These are phyloP conservation scores for Beverwykella pulmonaria DNA, from an alignment of 495 filamentous ascomycete genomes.

Conservation along the genomic window DNA sequence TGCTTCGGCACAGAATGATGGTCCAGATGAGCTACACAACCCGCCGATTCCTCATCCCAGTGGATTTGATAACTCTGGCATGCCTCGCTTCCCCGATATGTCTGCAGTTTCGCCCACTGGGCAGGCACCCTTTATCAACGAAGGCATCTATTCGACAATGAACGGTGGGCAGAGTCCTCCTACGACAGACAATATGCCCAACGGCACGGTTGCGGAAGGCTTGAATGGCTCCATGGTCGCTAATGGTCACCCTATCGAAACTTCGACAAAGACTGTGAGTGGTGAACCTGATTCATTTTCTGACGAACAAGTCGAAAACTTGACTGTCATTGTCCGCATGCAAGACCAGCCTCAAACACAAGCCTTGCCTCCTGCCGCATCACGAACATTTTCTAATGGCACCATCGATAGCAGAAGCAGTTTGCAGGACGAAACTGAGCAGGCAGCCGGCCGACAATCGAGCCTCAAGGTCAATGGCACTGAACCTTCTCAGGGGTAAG, in stretches of 20 bases:
- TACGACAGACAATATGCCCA: background rate
- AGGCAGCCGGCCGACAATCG: slow-evolving; percentile 42
- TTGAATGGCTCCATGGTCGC: slow-evolving; percentile 13
- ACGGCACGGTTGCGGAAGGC: slow-evolving; percentile 12
- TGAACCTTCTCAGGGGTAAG: slow-evolving; percentile 37
- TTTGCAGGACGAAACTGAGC: slow-evolving; percentile 37
- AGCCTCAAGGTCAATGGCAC: slow-evolving; percentile 40
- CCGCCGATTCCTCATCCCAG: slow-evolving; percentile 43
- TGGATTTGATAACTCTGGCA: slow-evolving; percentile 20
- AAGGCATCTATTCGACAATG: slow-evolving; percentile 16
- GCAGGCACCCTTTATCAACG: slow-evolving; percentile 6
- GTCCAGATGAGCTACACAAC: slow-evolving; percentile 49
- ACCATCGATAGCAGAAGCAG: slow-evolving; percentile 57
- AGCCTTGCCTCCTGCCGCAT: slow-evolving; percentile 48
- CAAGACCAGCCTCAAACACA: slow-evolving; percentile 40
- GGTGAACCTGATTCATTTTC: slow-evolving; percentile 52
- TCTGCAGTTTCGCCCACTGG: slow-evolving; percentile 18
- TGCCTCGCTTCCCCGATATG: slow-evolving; percentile 17
- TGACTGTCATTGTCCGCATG: slow-evolving; percentile 53
- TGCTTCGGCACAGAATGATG: slow-evolving; percentile 61
- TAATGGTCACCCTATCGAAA: slow-evolving; percentile 16
- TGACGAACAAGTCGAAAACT: slow-evolving; percentile 58
- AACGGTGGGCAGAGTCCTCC: slow-evolving; percentile 23
- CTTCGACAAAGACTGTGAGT: slow-evolving; percentile 15
- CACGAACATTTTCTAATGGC: slow-evolving; percentile 58